Percentiles rank a stretch among this genome's conserved stretches.
Evolutionary conservation across 2,329 filamentous ascomycete species (phyloP).

Genomic region (Apiospora arundinis): DNA sequence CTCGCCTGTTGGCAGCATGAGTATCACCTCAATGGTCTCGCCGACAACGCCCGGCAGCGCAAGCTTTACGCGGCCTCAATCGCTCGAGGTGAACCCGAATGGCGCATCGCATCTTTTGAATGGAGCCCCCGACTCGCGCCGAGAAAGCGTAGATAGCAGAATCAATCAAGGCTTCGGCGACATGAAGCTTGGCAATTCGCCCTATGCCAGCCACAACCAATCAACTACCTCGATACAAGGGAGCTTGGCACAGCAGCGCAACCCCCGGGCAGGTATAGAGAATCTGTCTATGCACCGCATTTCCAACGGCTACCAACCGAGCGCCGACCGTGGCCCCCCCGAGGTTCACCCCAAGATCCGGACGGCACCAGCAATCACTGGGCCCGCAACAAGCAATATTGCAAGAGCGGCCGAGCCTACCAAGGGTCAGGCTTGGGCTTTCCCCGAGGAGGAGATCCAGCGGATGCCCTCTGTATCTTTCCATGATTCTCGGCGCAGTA

Average conservation of each 20-base stretch:
- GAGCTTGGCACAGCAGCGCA: conserved; percentile 70
- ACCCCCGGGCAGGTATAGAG: conserved; percentile 60
- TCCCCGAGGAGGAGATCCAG: conserved; percentile 74
- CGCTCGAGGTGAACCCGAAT: conserved; percentile 47
- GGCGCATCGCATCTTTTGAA: conserved; percentile 42
- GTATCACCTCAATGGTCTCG: conserved; percentile 70
- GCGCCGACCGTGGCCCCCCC: conserved; percentile 61
- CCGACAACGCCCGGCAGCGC: conserved; percentile 57
- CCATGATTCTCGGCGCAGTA: conserved; percentile 73
- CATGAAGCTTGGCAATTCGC: conserved; percentile 71
- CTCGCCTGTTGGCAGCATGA: conserved; percentile 68
- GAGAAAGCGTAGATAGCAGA: conserved; percentile 81
- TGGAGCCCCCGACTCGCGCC: conserved; percentile 60
- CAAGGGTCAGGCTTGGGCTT: conserved; percentile 84
- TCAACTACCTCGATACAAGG: conserved; percentile 78
- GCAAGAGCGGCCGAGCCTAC: conserved; percentile 78
- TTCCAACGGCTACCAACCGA: conserved; percentile 70
- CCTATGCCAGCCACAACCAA: conserved; percentile 78
- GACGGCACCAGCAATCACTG: conserved; percentile 78
- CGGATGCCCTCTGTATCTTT: conserved; percentile 36
- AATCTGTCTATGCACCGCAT: conserved; percentile 63
- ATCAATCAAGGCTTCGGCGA: conserved; percentile 76
- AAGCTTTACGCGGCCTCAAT: conserved; percentile 52
- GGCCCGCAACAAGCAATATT: conserved; percentile 68
- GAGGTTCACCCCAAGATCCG: conserved; percentile 60